Conservation (phyloP, 2,329 filamentous ascomycete species). For the Bipolaris bicolor region DNA sequence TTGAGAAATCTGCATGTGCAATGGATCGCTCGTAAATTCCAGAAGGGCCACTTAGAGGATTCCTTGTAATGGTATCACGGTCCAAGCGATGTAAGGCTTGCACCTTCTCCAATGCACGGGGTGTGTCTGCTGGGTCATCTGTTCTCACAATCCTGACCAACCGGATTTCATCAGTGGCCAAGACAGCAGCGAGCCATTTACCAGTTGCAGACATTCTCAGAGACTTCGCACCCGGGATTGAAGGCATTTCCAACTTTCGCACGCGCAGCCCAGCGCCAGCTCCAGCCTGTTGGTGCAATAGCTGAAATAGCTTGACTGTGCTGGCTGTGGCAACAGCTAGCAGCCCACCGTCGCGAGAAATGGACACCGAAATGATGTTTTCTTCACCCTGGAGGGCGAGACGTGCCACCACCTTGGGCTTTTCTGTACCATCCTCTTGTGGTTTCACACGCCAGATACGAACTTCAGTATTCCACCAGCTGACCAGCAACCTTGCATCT, state of each 20-base stretch:
- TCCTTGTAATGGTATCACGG: conserved; percentile 34
- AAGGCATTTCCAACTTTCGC: conserved; percentile 70
- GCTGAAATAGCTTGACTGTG: conserved; percentile 77
- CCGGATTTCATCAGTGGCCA: conserved; percentile 53
- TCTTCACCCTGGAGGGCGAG: conserved; percentile 67
- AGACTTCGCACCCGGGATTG: conserved; percentile 69
- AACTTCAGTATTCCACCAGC: conserved; percentile 91
- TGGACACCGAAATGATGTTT: conserved; percentile 76
- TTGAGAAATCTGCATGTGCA: conserved; percentile 76
- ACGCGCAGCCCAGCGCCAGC: conserved; percentile 69
- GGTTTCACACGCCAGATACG: conserved; percentile 74
- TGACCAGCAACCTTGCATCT: conserved; percentile 76
- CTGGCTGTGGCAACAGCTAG: conserved; percentile 77
- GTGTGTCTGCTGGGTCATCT: conserved; percentile 47
- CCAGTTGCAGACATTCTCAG: conserved; percentile 73
- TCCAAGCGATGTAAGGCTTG: conserved; percentile 50
- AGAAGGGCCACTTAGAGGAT: conserved; percentile 65
- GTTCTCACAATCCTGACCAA: conserved; percentile 56
- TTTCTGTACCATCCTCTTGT: conserved; percentile 56
- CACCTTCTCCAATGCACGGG: conserved; percentile 47
- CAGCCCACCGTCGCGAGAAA: conserved; percentile 74
- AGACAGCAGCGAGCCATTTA: conserved; percentile 68
- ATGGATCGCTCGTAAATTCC: conserved; percentile 80
- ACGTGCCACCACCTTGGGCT: conserved; percentile 50
- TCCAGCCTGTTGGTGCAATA: conserved; percentile 61